Percentiles rank a stretch among this genome's conserved stretches.
phyloP scores from a whole-genome alignment of 1,139 yeast species.

The Lodderomyces elongisporus region DNA sequence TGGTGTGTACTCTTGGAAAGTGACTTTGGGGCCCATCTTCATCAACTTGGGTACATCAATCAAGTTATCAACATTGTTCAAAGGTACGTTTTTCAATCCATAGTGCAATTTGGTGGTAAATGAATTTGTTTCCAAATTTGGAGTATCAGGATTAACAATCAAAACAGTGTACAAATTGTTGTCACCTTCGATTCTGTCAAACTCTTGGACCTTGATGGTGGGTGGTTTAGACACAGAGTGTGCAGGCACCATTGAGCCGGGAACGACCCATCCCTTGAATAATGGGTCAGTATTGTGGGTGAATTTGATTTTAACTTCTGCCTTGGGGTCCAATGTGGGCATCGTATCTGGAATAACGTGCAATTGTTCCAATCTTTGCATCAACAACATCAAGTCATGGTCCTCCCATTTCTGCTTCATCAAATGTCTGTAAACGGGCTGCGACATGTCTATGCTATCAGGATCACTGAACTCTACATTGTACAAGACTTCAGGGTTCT shows the following conservation, averaged over 20 bases:
- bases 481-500: slow-evolving; percentile 80
- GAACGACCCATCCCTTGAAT: slow-evolving; percentile 59
- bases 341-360: slow-evolving; percentile 89
- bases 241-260: slow-evolving; percentile 73
- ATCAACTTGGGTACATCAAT: slow-evolving; percentile 49
- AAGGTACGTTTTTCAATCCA: slow-evolving; percentile 67
- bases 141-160: slow-evolving; percentile 88
- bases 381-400: slow-evolving; percentile 61
- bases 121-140: slow-evolving; percentile 66
- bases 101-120: slow-evolving; percentile 72
- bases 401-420: slow-evolving; percentile 69
- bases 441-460: slow-evolving; percentile 54
- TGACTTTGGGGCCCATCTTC: slow-evolving; percentile 32
- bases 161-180: slow-evolving; percentile 64
- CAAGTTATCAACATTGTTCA: slow-evolving; percentile 54
- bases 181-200: slow-evolving; percentile 39
- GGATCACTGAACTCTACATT: slow-evolving; percentile 46
- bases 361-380: slow-evolving; percentile 87
- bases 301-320: slow-evolving; percentile 70
- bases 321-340: slow-evolving; percentile 83
- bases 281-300: slow-evolving; percentile 57
- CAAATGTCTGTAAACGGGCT: slow-evolving; percentile 73
- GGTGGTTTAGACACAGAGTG: slow-evolving; percentile 74
- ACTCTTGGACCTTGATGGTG: slow-evolving; percentile 67
- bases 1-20: slow-evolving; percentile 65